Evolutionary conservation across 2,329 filamentous ascomycete genomes (phyloP), one percentile per base, ranked within the genome.

Genomic region (Aspergillus felis): DNA sequence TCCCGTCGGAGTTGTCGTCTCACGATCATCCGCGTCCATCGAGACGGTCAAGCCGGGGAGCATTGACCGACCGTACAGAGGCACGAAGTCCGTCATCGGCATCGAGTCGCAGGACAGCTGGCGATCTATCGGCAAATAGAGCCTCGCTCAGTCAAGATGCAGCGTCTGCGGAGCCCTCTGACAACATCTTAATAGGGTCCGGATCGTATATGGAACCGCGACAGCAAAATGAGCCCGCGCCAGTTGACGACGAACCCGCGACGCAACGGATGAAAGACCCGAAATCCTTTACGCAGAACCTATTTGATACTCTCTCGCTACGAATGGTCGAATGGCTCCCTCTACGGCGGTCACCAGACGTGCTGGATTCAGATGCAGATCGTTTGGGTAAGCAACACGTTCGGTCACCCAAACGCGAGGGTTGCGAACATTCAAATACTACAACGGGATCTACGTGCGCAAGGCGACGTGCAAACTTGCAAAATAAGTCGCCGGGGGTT

Each of bases 271-370:
- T 72, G 50, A 86, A 82, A 63, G 85, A 88, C 63, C 78, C 79
- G 1, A 84, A 84, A 64, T 87, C 85, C 2, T 84, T 87, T 56
- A 82, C 83, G 2, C 86, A 88, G 62, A 82, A 81, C 58, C 68
- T 85, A 1, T 84, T 82, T 55, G 77, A 81, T 62, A 78, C 79
- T 0, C 57, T 78, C 8, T 73, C 76, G 2, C 58, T 80, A 38
- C 69, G 76, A 47, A 76, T 79, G 72, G 70, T 79, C 8, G 75
- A 78, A 61, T 79, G 77, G 77, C 65, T 79, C 51, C 76, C 78
- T n/a, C 64, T 76, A 27, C 72, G 73, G 35, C 69, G 68, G n/a
- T 61, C 66, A 35, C 61, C 65, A 2, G 68, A 64, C 17, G 54
- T 63, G 1, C 58, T 66, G 32, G 65, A 62, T 27, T 41, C 63